Evolutionary conservation across 306 rosid genomes (phyloP).

Genomic region (Ormosia emarginata): DNA sequence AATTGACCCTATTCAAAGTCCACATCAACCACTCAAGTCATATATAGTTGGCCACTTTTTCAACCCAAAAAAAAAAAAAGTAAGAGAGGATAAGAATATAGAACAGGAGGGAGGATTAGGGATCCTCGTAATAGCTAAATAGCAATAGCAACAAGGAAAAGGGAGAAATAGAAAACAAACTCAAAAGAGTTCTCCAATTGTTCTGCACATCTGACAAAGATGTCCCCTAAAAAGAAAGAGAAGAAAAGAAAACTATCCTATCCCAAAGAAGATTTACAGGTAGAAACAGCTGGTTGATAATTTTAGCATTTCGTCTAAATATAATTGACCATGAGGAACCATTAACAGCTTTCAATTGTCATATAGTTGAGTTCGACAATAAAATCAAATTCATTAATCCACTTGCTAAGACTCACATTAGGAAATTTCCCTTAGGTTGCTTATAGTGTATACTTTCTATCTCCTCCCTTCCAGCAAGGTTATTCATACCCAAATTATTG

Average conservation of each 20-base stretch:
- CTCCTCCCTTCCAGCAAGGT: not conserved
- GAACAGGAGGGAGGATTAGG: not conserved
- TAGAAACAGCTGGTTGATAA: not conserved
- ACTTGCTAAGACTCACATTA: not conserved
- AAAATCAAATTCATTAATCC: not conserved
- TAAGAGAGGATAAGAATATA: not conserved
- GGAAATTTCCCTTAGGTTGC: not conserved
- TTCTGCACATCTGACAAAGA: not conserved
- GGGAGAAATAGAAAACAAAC: not conserved
- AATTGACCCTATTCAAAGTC: not conserved
- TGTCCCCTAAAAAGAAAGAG: not conserved
- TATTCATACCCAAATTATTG: not conserved
- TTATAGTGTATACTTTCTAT: not conserved
- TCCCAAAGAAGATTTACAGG: not conserved
- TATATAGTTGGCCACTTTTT: not conserved
- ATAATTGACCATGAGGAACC: not conserved
- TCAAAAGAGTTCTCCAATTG: not conserved
- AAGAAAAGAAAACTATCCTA: slow-evolving; percentile 4
- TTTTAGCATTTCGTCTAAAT: not conserved
- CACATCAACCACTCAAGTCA: not conserved
- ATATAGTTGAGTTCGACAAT: not conserved
- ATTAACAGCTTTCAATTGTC: not conserved
- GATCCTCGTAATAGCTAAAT: not conserved
- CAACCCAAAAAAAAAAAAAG: not conserved
- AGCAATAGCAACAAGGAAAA: not conserved